Evolutionary conservation across 805 yeast genomes (phyloP), one percentile per base, ranked within the genome.

Genomic region (Monosporozyma aerobia): DNA sequence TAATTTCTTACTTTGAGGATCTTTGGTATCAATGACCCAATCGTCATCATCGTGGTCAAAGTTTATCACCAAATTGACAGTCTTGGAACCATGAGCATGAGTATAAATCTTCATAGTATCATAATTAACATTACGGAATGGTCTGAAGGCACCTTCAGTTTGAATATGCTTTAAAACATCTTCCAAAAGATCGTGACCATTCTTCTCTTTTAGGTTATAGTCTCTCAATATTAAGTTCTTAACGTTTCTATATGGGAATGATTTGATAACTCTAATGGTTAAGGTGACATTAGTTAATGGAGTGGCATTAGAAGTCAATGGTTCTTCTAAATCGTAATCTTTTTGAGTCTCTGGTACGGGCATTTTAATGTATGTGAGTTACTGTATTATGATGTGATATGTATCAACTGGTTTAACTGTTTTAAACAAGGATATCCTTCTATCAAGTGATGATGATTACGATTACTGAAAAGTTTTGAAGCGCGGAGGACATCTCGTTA

Each of bases 71-170:
- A 94, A 75, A 64, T 94, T 90, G 81, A 90, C 85, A 2, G 97
- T 87, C 70, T 94, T 94, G 32, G 96, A 79, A 11, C 95, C 94
- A 68, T 92, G 98, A 0, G 99, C 98, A 64, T 89, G 90, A 30
- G 96, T 86, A 70, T 94, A 94, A 6, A 94, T 77, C 68, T 94
- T 94, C 53, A 92, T 67, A 0, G 90, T 75, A 63, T 92, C 87
- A 57, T 81, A 86, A 0, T 70, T 73, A 9, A 87, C 87, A 55
- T 77, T 86, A 63, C 97, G 77, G 68, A 82, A 90, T 1, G 98
- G 96, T 62, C 97, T 77, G 54, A 83, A 79, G 0, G 80, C 81
- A 6, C 94, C 89, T 13, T 80, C 76, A 4, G 84, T 77, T 43
- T 73, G 65, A 45, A 80, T 76, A 30, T 69, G 69, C 47, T 75